Percentiles rank a stretch among this genome's conserved stretches.
Evolutionary conservation across 2,329 filamentous ascomycete genomes (phyloP).

Genomic region (Aspergillus piperis): DNA sequence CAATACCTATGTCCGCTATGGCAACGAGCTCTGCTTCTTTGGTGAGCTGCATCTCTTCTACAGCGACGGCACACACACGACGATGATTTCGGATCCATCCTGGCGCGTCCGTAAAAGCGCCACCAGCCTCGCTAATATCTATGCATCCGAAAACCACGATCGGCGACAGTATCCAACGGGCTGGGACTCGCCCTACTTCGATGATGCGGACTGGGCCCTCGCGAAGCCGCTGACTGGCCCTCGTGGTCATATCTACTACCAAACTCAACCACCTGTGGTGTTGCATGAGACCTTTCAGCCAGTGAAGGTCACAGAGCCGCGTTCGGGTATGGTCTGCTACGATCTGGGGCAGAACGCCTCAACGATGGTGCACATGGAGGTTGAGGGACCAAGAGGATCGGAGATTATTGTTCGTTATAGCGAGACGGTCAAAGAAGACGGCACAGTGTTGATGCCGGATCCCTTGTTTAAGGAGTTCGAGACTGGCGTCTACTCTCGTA

Average conservation of each 20-base stretch:
- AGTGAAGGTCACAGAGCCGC: conserved; percentile 13
- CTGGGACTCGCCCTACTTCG: conserved; percentile 22
- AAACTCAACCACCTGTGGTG: conserved; percentile 25
- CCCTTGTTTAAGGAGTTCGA: conserved; percentile 29
- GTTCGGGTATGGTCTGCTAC: conserved; percentile 19
- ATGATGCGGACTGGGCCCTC: conserved; percentile 16
- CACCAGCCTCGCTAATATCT: conserved; percentile 27
- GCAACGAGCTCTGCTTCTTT: conserved; percentile 30
- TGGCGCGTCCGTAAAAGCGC: conserved; percentile 26
- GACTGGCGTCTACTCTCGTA: conserved; percentile 23
- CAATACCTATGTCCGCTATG: conserved; percentile 29
- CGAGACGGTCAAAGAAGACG: conserved; percentile 22
- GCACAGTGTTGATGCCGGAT: conserved; percentile 26
- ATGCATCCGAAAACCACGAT: conserved; percentile 27
- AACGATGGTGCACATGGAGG: conserved; percentile 20
- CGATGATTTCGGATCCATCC: conserved; percentile 24
- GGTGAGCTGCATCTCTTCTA: conserved; percentile 27
- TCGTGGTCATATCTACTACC: conserved; percentile 24
- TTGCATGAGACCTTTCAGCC: conserved; percentile 26
- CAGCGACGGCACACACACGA: conserved; percentile 17
- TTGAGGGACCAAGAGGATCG: conserved; percentile 20
- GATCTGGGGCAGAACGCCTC: conserved; percentile 28
- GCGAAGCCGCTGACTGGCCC: conserved; percentile 27
- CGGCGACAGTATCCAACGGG: conserved; percentile 21
- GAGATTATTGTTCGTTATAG: conserved; percentile 23